These are phyloP conservation scores for Conringia planisiliqua DNA, from an alignment of 345 rosid genomes.

Conservation along the genomic window DNA sequence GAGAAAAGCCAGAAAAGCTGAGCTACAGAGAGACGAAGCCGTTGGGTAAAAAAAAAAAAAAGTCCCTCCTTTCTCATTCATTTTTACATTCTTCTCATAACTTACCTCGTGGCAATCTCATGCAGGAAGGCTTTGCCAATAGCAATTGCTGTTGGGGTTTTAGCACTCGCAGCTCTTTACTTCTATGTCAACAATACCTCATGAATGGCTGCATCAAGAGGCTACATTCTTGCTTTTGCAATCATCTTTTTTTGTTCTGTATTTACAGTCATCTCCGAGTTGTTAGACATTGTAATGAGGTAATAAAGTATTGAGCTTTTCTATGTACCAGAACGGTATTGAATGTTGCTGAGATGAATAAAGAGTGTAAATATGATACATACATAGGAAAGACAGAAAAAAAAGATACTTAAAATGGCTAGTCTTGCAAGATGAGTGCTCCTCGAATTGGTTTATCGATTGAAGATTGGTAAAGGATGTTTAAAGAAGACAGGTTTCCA, in stretches of 20 bases:
- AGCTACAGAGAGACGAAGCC: slow-evolving; percentile 66
- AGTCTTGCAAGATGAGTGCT: slow-evolving; percentile 74
- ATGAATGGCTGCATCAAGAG: background rate
- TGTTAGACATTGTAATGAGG: background rate
- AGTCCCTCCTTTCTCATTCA: background rate
- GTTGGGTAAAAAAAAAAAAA: slow-evolving; percentile 46
- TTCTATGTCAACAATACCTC: slow-evolving; percentile 57
- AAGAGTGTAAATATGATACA: background rate
- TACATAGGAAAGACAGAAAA: background rate
- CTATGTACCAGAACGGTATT: slow-evolving; percentile 17
- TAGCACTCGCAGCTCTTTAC: slow-evolving; percentile 69
- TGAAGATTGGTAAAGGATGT: slow-evolving; percentile 44
- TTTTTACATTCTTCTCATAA: background rate
- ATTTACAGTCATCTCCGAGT: slow-evolving; percentile 7
- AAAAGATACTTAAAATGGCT: slow-evolving; percentile 1
- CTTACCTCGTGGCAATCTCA: background rate
- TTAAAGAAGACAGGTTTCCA: slow-evolving; percentile 50
- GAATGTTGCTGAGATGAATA: background rate
- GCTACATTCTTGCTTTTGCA: background rate
- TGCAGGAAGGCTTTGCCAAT: slow-evolving; percentile 76
- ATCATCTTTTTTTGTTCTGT: background rate
- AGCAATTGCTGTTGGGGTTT: slow-evolving; percentile 60
- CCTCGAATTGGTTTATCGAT: slow-evolving; percentile 70
- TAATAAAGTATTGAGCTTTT: slow-evolving; percentile 11
- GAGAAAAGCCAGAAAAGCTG: slow-evolving; percentile 76